Evolutionary conservation across 164 flowering plant species (phyloP).

Genomic region (Pachysandra terminalis): DNA sequence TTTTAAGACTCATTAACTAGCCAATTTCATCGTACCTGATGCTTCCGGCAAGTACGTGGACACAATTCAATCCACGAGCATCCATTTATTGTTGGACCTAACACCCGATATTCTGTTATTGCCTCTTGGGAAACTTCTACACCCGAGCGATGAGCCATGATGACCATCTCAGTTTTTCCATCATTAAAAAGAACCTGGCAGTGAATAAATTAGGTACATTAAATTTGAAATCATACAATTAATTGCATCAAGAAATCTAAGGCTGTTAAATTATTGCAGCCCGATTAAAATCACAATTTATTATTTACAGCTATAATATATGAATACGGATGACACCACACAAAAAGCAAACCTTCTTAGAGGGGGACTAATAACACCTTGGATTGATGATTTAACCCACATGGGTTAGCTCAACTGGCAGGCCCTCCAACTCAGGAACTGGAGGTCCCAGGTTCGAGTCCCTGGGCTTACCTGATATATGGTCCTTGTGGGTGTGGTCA

Average conservation of each 20-base stretch:
- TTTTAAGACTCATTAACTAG: neutral
- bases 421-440: no score
- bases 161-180: slow-evolving; percentile 82
- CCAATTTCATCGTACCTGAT: slow-evolving; percentile 60
- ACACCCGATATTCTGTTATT: slow-evolving; percentile 77
- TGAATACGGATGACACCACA: neutral
- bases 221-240: neutral
- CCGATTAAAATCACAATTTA: neutral
- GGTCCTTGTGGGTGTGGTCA: no score
- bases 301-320: neutral
- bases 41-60: slow-evolving; percentile 74
- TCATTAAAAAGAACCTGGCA: slow-evolving; percentile 79
- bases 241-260: neutral
- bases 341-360: neutral
- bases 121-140: slow-evolving; percentile 76
- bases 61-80: slow-evolving; percentile 92
- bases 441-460: no score
- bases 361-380: no score
- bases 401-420: no score
- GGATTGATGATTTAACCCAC: no score
- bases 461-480: no score
- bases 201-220: slow-evolving; percentile 1
- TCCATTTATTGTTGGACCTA: slow-evolving; percentile 90
- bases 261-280: no score
- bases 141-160: slow-evolving; percentile 62